These are phyloP conservation scores for Starmerella tilneyi DNA, from an alignment of 805 yeast species.

Conservation along the genomic window DNA sequence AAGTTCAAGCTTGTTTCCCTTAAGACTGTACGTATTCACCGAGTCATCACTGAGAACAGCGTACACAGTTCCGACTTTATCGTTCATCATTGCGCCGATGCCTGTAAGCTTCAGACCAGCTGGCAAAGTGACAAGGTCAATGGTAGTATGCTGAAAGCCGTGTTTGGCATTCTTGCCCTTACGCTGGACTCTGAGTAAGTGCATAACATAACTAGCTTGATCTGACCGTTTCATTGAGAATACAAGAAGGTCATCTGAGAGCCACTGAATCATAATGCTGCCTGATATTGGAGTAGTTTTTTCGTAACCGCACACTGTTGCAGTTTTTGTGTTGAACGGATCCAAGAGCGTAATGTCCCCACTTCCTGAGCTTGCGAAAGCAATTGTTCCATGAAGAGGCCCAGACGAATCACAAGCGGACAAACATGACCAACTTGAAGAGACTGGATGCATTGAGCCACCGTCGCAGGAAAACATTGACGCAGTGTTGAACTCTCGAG, in stretches of 20 bases:
- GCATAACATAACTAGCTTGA: background rate
- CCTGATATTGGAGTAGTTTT: background rate
- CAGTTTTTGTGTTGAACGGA: background rate
- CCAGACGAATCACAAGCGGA: background rate
- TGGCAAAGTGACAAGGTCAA: background rate
- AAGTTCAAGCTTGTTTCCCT: background rate
- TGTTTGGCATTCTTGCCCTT: background rate
- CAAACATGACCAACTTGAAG: background rate
- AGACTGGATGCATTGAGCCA: background rate
- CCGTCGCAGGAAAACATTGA: background rate
- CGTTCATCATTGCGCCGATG: background rate
- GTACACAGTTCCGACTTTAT: background rate
- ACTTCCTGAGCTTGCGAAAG: background rate
- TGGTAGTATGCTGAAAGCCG: background rate
- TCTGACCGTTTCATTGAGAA: background rate
- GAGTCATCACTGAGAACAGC: constrained; percentile 3
- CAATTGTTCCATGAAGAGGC: background rate
- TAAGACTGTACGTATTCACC: background rate
- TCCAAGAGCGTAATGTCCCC: background rate
- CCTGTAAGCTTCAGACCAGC: background rate
- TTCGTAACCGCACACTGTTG: background rate
- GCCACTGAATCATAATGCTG: background rate
- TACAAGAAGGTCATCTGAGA: background rate
- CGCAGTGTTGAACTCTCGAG: background rate
- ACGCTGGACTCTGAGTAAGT: background rate